Conservation (phyloP, 2,329 filamentous ascomycete genomes). For the Microsporum ferrugineum region DNA sequence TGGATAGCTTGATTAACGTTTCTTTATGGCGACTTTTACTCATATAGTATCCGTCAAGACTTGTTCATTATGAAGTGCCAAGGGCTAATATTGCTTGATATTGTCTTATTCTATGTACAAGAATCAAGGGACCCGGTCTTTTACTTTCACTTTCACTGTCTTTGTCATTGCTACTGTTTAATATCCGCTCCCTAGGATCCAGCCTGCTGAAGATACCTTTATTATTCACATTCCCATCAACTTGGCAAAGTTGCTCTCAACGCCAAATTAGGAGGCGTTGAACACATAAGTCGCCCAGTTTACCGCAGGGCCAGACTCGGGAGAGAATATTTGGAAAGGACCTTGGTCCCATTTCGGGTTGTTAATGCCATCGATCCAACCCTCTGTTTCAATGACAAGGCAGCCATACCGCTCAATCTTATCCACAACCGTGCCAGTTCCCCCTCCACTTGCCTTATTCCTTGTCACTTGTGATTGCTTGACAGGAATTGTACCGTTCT, state of each 20-base stretch:
- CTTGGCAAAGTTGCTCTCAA: background rate
- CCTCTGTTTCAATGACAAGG: slow-evolving; percentile 81
- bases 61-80: background rate
- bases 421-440: slow-evolving; percentile 33
- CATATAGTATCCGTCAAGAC: too few species aligned
- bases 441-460: slow-evolving; percentile 44
- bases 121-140: background rate
- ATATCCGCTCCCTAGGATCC: too few species aligned
- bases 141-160: too few species aligned
- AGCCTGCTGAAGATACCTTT: too few species aligned
- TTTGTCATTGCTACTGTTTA: too few species aligned
- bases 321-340: slow-evolving; percentile 32
- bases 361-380: slow-evolving; percentile 91
- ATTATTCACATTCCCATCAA: background rate
- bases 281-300: slow-evolving; percentile 35
- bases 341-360: slow-evolving; percentile 71
- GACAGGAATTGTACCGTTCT: slow-evolving; percentile 51
- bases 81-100: too few species aligned
- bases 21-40: background rate
- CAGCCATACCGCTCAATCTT: slow-evolving; percentile 60
- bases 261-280: background rate
- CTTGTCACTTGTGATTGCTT: slow-evolving; percentile 36
- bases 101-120: background rate
- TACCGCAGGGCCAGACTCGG: slow-evolving; percentile 29
- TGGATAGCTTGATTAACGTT: background rate